Evolutionary conservation across 208 protist species (phyloP), one percentile per base, ranked within the genome.

Genomic region (Porcisia hertigi): DNA sequence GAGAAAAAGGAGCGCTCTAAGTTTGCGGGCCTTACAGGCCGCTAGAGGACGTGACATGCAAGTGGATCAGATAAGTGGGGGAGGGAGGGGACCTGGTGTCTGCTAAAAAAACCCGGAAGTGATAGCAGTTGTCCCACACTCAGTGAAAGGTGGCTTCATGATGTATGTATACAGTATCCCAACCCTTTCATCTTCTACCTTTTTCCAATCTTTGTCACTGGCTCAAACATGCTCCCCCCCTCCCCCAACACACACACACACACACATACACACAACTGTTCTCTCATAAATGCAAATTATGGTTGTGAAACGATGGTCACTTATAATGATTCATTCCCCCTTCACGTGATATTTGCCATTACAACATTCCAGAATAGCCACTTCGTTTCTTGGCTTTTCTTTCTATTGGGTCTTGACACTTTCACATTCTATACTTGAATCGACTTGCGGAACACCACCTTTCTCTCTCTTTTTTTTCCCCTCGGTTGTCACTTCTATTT

Each of bases 171-270:
- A 25, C 66, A 36, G 11, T 57, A 18, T 71, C 25, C 9, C 43
- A 14, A 53, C 57, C 65, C 54, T 75, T 59, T 65, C 45, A 3
- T 75, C 69, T 34, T 60, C 25, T 41, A 14, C 36, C 69, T 71
- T 25, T 59, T 58, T 71, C 63, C 39, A 41, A 72, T 47, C 54
- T 58, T 54, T 25, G 36, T 49, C 8, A 52, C 63, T 52, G 63
- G 23, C 23, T 49, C 63, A 34, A 52, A 67, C 63, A 67, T 43
- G 41, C 63, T 49, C 47, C 23, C 36, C 41, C 23, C 63, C n/a
- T 30, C 5, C 60, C 36, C 60, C 5, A 11, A 36, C 16, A 65
- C 39, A 1, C 60, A 12, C 36, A 41, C 60, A 11, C 57, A 62
- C 12, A 62, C 34, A n/a, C 59, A 65, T 1, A 65, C 47, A 52